Evolutionary conservation across 2,329 filamentous ascomycete species (phyloP), one percentile per base, ranked within the genome.

Genomic region (Talaromyces sp.): DNA sequence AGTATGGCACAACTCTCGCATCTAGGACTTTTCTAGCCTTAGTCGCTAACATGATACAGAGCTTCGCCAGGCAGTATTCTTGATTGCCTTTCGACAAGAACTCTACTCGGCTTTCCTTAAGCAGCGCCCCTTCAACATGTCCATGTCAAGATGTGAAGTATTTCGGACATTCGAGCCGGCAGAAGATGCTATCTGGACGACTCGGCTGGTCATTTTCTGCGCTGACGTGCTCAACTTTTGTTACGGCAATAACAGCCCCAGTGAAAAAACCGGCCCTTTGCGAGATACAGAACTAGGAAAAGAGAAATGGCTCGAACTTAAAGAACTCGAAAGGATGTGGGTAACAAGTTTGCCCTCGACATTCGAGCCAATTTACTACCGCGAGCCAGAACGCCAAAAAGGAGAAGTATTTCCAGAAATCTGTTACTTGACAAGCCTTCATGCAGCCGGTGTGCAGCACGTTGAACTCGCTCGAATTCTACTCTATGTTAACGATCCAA

Each of bases 381-480:
- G 74, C 14, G 78, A 79, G 28, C 68, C 75, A 2, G 68, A 74
- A 34, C 69, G 66, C 1, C 69, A 66, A 5, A 70, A 67, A 0
- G 72, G 73, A 0, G 73, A 78, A 33, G 74, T 79, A 0, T 88
- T 88, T 65, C 85, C 86, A 0, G 80, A 85, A 56, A 77, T 87
- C 2, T 84, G 83, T 75, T 84, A 85, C 67, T 75, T 84, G 12
- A 82, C 80, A 51, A 82, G 83, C 62, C 85, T 82, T 64, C 81
- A 86, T 67, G 84, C 86, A 5, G 83, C 85, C 8, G 86, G 85
- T 0, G 76, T 85, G 16, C 85, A 86, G 59, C 85, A 88, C 69
- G 81, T 85, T 65, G 81, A 86, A 61, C 76, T 88, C 2, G 83
- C 84, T 0, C 78, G 81, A 47, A 80, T 87, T 5, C 79, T 88